Evolutionary conservation across 1,139 yeast genomes (phyloP), one percentile per base, ranked within the genome.

Genomic region (Candida sanyaensis): DNA sequence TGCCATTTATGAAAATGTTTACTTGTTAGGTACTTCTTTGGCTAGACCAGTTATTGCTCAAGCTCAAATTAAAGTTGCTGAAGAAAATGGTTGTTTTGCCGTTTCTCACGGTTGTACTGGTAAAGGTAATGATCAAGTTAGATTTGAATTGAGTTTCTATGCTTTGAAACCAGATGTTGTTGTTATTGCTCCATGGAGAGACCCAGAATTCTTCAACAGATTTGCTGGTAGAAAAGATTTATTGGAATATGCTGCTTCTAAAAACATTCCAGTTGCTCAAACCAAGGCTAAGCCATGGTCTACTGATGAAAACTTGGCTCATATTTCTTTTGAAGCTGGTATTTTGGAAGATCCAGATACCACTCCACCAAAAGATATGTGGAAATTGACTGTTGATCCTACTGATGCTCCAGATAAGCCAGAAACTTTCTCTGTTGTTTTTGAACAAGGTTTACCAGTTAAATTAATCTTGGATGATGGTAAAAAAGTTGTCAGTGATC

Each of bases 221-320:
- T 93, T 93, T 69, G 98, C 96, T 44, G 99, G 99, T 63, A 91
- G 99, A 83, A 88, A 89, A 62, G 99, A 90, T 68, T 79, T 93
- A 66, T 81, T 93, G 63, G 97, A 89, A 41, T 93, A 93, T 68
- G 96, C 99, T 56, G 93, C 89, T 51, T 81, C 81, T 59, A 92
- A 93, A 80, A 83, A 81, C 58, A 93, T 93, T 60, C 96, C 96
- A 55, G 99, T 93, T 52, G 80, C 96, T 48, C 99, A 93, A 78
- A 93, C 99, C 58, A 90, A 91, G 74, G 91, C 98, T 56, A 93
- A 93, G 80, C 99, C 99, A 58, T 93, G 99, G 99, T 92, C 98
- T 26, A 95, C 98, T 53, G 99, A 93, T 69, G 99, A 93, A 78
- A 93, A 93, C 81, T 78, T 92, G 83, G 99, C 99, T 41, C 99